Evolutionary conservation across 2,329 filamentous ascomycete species (phyloP).

Genomic region (Septoria petroselini): DNA sequence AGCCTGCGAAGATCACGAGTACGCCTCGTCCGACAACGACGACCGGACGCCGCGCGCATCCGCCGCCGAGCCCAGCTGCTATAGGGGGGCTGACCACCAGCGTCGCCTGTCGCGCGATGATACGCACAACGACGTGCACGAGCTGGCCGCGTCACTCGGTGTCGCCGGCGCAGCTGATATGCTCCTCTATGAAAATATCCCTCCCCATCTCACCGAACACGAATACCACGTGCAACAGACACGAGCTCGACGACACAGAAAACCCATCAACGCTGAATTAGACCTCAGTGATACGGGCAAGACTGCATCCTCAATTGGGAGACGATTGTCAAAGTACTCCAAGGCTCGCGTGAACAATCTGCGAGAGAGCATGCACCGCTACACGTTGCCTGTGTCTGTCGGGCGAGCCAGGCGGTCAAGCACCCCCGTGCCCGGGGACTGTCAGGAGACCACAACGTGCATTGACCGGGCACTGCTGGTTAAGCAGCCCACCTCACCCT

Average conservation of each 20-base stretch:
- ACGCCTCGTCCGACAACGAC: slow-evolving; percentile 20
- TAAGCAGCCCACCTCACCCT: slow-evolving; percentile 31
- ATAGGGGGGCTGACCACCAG: not conserved
- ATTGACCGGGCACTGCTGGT: slow-evolving; percentile 12
- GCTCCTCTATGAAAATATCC: slow-evolving; percentile 2
- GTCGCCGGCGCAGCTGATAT: slow-evolving; percentile 1
- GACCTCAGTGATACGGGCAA: slow-evolving; percentile 2
- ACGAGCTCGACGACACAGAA: slow-evolving; percentile 11
- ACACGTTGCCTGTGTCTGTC: slow-evolving; percentile 18
- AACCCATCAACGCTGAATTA: slow-evolving; percentile 4
- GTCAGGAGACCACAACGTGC: slow-evolving; percentile 14
- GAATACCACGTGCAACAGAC: slow-evolving; percentile 3
- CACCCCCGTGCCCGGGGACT: slow-evolving; percentile 25
- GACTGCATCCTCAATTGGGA: slow-evolving; percentile 16
- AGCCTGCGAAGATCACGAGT: slow-evolving; percentile 17
- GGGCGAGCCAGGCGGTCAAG: slow-evolving; percentile 29
- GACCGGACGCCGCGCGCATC: slow-evolving; percentile 24
- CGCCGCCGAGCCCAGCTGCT: slow-evolving; percentile 12
- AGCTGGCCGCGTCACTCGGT: slow-evolving; percentile 13
- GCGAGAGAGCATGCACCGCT: slow-evolving; percentile 21
- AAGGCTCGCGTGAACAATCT: slow-evolving; percentile 21
- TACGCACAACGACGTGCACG: slow-evolving; percentile 31
- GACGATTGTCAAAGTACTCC: slow-evolving; percentile 20
- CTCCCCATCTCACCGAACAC: slow-evolving; percentile 8
- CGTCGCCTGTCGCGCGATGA: slow-evolving; percentile 32